Conservation (phyloP, 139 green algal species). For the Pseudopediastrum boryanum region DNA sequence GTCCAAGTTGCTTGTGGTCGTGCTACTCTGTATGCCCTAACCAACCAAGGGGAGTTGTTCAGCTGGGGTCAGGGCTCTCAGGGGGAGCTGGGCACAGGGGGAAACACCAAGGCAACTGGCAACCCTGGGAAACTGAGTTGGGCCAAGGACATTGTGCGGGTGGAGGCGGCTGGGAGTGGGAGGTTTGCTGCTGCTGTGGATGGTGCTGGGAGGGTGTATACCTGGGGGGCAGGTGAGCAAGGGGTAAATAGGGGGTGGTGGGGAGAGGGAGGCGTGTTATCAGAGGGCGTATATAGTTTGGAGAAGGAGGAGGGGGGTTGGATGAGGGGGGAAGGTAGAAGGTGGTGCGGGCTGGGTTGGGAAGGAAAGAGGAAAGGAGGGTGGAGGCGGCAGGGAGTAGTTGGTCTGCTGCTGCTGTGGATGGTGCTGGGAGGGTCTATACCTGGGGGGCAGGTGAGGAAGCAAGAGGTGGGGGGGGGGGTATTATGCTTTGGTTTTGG, state of each 20-base stretch:
- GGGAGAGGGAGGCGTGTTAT: too few species aligned
- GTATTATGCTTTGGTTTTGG: too few species aligned
- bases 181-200: conserved; percentile 28
- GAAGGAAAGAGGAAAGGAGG: too few species aligned
- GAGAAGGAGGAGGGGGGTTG: too few species aligned
- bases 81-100: conserved; percentile 27
- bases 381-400: background rate
- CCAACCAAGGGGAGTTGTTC: conserved; percentile 13
- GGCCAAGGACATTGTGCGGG: background rate
- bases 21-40: conserved; percentile 22
- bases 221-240: conserved; percentile 30
- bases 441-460: conserved; percentile 32
- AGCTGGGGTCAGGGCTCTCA: conserved; percentile 14
- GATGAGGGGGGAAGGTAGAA: too few species aligned
- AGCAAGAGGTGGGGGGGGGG: too few species aligned
- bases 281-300: too few species aligned
- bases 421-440: conserved; percentile 5
- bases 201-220: conserved; percentile 6
- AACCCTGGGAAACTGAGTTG: conserved; percentile 23
- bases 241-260: too few species aligned
- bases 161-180: background rate
- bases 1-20: conserved; percentile 8
- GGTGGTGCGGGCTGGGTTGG: too few species aligned
- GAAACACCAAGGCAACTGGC: conserved; percentile 1
- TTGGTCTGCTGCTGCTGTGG: conserved; percentile 21